These are phyloP conservation scores for Gynandropsis gynandra DNA, from an alignment of 345 rosid species.

Conservation along the genomic window DNA sequence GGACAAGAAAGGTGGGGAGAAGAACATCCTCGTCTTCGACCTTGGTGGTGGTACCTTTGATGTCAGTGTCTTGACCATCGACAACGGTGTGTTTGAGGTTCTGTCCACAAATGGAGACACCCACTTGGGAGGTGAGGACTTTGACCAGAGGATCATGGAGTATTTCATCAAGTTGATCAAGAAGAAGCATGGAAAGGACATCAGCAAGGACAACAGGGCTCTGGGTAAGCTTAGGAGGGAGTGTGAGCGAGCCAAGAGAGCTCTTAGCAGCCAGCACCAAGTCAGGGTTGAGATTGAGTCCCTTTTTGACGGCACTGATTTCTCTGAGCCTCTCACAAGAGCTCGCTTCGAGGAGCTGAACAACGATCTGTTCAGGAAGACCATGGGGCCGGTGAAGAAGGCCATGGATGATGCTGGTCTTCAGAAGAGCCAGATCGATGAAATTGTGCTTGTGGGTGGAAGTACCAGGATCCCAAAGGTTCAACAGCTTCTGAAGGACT, in stretches of 20 bases:
- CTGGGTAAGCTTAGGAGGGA: conserved; percentile 92
- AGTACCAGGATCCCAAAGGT: conserved; percentile 99
- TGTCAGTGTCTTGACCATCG: conserved; percentile 93
- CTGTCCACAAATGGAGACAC: conserved; percentile 97
- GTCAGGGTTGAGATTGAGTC: conserved; percentile 98
- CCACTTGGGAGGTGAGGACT: conserved; percentile 99
- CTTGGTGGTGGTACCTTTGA: conserved; percentile 99
- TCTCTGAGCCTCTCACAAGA: conserved; percentile 97
- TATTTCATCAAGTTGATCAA: conserved; percentile 93
- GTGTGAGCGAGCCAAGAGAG: conserved; percentile 96
- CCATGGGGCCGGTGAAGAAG: conserved; percentile 99
- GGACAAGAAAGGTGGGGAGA: conserved; percentile 96
- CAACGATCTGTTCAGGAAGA: conserved; percentile 92
- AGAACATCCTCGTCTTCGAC: conserved; percentile 96
- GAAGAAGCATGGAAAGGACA: conserved; percentile 97
- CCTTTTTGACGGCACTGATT: conserved; percentile 78
- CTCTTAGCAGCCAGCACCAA: conserved; percentile 99
- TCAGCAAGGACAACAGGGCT: conserved; percentile 93
- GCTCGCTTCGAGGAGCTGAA: conserved; percentile 98
- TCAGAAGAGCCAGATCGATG: conserved; percentile 84
- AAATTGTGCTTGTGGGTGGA: conserved; percentile 98
- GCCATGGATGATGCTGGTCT: conserved; percentile 98
- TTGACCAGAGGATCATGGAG: conserved; percentile 94
- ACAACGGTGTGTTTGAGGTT: conserved; percentile 96
- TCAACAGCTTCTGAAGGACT: conserved; percentile 93